These are phyloP conservation scores for Pichia sp. DNA, from an alignment of 1,139 yeast genomes.

Conservation along the genomic window DNA sequence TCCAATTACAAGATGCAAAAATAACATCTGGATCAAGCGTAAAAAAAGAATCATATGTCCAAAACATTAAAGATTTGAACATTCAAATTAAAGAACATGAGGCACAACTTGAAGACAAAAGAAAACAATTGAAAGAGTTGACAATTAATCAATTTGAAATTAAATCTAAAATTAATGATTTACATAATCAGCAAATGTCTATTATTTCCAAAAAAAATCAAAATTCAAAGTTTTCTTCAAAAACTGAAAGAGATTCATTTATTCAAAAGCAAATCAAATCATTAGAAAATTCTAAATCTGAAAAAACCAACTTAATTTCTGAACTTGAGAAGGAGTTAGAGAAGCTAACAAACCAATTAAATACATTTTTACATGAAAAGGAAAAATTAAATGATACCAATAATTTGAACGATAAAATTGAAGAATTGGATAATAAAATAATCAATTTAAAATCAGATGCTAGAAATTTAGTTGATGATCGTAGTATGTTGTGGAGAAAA, in stretches of 20 bases:
- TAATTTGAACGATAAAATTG: constrained; percentile 13
- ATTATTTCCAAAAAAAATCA: constrained; percentile 72
- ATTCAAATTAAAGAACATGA: constrained; percentile 26
- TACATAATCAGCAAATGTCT: constrained; percentile 52
- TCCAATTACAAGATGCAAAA: constrained; percentile 26
- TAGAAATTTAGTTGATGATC: constrained; percentile 50
- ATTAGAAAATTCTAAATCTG: constrained; percentile 22
- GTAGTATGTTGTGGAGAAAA: constrained; percentile 74
- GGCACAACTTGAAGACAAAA: constrained; percentile 39
- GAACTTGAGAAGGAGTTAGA: constrained; percentile 2
- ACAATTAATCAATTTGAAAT: constrained; percentile 41
- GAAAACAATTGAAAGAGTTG: constrained; percentile 33
- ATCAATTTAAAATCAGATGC: constrained; percentile 36
- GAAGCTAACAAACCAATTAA: neutral
- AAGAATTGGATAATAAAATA: constrained; percentile 23
- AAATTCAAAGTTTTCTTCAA: constrained; percentile 50
- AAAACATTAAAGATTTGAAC: constrained; percentile 1
- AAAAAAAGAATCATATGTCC: constrained; percentile 1
- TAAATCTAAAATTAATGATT: constrained; percentile 35
- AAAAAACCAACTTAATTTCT: constrained; percentile 12
- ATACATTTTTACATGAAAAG: neutral
- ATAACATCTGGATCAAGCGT: constrained; percentile 8
- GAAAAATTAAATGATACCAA: constrained; percentile 3
- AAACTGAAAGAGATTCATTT: constrained; percentile 64
- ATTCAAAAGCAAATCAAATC: constrained; percentile 42